Conservation (phyloP, 2,329 filamentous ascomycete species). For the Apiospora saccharicola region DNA sequence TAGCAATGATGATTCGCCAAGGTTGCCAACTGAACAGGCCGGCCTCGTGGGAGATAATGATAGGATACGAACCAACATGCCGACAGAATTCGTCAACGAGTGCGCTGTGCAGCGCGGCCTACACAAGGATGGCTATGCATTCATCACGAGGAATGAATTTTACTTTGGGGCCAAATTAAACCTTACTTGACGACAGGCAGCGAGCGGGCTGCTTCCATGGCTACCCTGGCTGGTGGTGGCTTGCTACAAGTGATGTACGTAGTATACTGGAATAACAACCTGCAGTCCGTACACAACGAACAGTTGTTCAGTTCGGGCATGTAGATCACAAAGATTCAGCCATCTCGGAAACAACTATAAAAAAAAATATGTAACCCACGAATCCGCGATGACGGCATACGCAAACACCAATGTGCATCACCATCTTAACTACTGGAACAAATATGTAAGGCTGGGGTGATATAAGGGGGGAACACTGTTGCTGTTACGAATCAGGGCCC, state of each 20-base stretch:
- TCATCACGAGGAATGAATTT: background rate
- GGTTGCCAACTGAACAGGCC: background rate
- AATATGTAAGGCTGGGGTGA: slow-evolving; percentile 19
- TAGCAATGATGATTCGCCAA: background rate
- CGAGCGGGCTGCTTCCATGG: background rate
- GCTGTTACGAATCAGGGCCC: slow-evolving; percentile 17
- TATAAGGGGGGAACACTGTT: background rate
- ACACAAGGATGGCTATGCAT: background rate
- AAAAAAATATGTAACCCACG: background rate
- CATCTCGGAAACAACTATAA: slow-evolving; percentile 8
- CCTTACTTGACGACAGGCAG: background rate
- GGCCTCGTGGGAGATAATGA: background rate
- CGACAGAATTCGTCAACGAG: background rate
- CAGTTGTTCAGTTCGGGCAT: background rate
- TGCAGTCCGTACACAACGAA: background rate
- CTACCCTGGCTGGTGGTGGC: background rate
- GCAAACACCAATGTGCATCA: slow-evolving; percentile 22
- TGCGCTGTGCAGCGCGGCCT: background rate
- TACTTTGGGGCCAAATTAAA: background rate
- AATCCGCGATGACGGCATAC: slow-evolving; percentile 5
- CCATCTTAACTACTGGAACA: slow-evolving; percentile 17
- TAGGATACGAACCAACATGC: background rate
- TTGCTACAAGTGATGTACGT: background rate
- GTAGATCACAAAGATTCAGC: background rate
- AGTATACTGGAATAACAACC: too few species aligned